phyloP scores from a whole-genome alignment of 768 basidiomycete species.

The Rhizopogon salebrosus region DNA sequence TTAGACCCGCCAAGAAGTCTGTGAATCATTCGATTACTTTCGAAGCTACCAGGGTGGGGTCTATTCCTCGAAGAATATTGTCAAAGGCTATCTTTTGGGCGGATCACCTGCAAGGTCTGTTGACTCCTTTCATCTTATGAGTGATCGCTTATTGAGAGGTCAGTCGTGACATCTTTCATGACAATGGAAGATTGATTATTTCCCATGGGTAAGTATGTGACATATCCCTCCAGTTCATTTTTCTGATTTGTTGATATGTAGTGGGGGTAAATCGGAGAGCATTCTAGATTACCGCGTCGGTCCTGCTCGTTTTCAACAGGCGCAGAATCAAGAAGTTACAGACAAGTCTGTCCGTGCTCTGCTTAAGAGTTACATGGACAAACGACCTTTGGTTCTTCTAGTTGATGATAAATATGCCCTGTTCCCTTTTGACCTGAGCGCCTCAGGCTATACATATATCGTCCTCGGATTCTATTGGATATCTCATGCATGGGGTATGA shows the following conservation, averaged over 20 bases:
- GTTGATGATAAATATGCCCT: conserved; percentile 68
- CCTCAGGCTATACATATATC: conserved; percentile 45
- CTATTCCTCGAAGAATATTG: conserved; percentile 54
- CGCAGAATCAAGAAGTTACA: conserved; percentile 61
- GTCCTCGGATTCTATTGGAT: conserved; percentile 63
- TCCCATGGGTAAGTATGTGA: conserved; percentile 66
- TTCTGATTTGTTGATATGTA: conserved; percentile 18
- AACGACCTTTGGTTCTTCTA: conserved; percentile 61
- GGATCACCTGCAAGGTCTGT: conserved; percentile 62
- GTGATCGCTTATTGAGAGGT: not conserved
- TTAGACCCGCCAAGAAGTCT: conserved; percentile 80
- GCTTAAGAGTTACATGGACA: conserved; percentile 47
- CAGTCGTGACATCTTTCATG: conserved; percentile 67
- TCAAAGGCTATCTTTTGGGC: conserved; percentile 73
- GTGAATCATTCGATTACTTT: conserved; percentile 69
- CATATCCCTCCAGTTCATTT: not conserved
- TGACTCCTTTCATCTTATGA: not conserved
- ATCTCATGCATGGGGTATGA: conserved; percentile 46
- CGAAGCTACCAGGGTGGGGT: conserved; percentile 77
- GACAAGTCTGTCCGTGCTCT: conserved; percentile 72
- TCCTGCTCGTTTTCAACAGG: conserved; percentile 33
- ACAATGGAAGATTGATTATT: conserved; percentile 65
- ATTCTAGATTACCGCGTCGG: conserved; percentile 37
- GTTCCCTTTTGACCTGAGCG: conserved; percentile 66
- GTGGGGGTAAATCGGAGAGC: conserved; percentile 68